These are phyloP conservation scores for Lasiodiplodia citricola DNA, from an alignment of 2,329 filamentous ascomycete genomes.

Conservation along the genomic window DNA sequence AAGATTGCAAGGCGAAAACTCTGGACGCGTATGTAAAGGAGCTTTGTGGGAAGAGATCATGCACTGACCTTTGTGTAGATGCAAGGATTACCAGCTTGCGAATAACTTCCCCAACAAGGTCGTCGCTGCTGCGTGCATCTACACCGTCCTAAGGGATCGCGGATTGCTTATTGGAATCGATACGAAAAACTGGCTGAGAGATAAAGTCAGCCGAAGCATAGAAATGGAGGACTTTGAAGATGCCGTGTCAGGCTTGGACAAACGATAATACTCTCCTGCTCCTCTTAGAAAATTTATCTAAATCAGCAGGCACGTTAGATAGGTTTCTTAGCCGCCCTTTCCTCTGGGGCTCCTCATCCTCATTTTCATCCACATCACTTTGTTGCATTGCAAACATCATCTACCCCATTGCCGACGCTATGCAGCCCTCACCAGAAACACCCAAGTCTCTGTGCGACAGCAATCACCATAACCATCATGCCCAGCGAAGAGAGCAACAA, in stretches of 20 bases:
- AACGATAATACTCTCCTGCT: neutral
- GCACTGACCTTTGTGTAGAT: conserved; percentile 29
- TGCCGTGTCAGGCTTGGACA: neutral
- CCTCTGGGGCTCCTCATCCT: neutral
- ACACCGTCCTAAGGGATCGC: conserved; percentile 10
- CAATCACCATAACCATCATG: no score
- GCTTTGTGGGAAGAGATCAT: conserved; percentile 5
- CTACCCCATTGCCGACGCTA: neutral
- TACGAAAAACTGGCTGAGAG: conserved; percentile 24
- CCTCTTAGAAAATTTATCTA: neutral
- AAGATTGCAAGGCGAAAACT: conserved; percentile 30
- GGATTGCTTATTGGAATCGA: conserved; percentile 12
- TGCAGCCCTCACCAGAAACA: neutral
- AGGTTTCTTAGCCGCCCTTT: neutral
- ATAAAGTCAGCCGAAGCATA: conserved; percentile 27
- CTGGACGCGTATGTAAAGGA: conserved; percentile 33
- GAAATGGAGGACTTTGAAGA: conserved; percentile 29
- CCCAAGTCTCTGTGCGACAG: neutral
- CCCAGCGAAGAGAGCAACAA: no score
- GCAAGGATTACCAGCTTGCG: conserved; percentile 36
- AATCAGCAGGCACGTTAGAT: neutral
- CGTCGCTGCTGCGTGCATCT: conserved; percentile 38
- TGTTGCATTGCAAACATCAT: neutral
- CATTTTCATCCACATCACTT: neutral
- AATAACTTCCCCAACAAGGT: conserved; percentile 39